These are phyloP conservation scores for Rhizopogon roseolus DNA, from an alignment of 768 basidiomycete species.

Conservation along the genomic window DNA sequence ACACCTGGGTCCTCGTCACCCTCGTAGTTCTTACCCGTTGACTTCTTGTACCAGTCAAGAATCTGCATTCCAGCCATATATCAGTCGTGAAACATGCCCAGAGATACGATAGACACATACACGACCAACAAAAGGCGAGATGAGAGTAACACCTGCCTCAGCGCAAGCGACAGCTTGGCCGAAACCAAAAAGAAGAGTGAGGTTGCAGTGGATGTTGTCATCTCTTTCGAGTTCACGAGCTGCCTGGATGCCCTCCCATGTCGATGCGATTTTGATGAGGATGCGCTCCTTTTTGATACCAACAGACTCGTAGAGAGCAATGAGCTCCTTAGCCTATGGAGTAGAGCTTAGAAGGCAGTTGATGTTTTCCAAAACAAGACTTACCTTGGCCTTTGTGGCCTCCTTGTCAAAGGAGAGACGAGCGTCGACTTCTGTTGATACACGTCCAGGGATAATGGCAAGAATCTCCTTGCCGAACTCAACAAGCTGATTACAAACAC, in stretches of 20 bases:
- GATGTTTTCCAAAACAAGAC: background rate
- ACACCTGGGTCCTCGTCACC: constrained; percentile 96
- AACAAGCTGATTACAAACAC: constrained; percentile 59
- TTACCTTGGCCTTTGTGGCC: constrained; percentile 82
- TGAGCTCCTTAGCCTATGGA: constrained; percentile 72
- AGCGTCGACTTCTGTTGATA: constrained; percentile 98
- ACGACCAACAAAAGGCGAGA: constrained; percentile 98
- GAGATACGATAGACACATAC: constrained; percentile 42
- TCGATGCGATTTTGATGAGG: constrained; percentile 98
- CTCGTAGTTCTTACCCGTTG: constrained; percentile 79
- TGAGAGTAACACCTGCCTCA: constrained; percentile 96
- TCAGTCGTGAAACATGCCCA: constrained; percentile 6
- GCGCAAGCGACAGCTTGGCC: constrained; percentile 98
- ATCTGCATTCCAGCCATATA: constrained; percentile 47
- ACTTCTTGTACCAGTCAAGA: constrained; percentile 99
- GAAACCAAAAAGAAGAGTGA: constrained; percentile 98
- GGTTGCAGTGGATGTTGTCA: constrained; percentile 95
- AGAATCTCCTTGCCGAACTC: constrained; percentile 98
- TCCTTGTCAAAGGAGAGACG: constrained; percentile 95
- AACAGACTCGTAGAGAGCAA: constrained; percentile 89
- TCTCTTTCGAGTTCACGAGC: constrained; percentile 92
- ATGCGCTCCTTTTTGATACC: constrained; percentile 93
- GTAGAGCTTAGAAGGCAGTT: background rate
- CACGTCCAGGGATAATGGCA: constrained; percentile 93
- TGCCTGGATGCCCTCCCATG: constrained; percentile 99